A percentile compares a stretch with the other conserved stretches of the same genome.
phyloP scores from a whole-genome alignment of 805 yeast genomes.

The Scheffersomyces stipitis region DNA sequence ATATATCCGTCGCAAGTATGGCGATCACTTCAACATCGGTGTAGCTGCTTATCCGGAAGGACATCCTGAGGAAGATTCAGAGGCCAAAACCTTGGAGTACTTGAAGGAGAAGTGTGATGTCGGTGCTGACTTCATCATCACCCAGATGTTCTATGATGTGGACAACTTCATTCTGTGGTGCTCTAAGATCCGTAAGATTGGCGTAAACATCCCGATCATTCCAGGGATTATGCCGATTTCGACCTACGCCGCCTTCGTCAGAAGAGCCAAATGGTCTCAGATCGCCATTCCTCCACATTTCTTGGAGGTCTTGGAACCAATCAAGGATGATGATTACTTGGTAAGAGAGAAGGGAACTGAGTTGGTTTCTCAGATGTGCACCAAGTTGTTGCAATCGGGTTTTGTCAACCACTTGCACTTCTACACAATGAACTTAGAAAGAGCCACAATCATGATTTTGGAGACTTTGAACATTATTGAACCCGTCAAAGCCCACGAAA shows the following conservation, averaged over 20 bases:
- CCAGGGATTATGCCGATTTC: conserved; percentile 99
- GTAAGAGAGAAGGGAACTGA: conserved; percentile 86
- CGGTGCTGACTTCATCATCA: conserved; percentile 91
- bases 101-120: conserved; percentile 88
- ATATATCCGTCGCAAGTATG: conserved; percentile 75
- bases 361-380: conserved; percentile 82
- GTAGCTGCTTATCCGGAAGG: conserved; percentile 99
- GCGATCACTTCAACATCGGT: conserved; percentile 89
- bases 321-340: conserved; percentile 84
- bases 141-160: conserved; percentile 96
- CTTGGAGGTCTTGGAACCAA: conserved; percentile 67
- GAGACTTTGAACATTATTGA: conserved; percentile 67
- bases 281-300: conserved; percentile 76
- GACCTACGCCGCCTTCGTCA: conserved; percentile 87
- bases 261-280: conserved; percentile 95
- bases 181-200: conserved; percentile 60
- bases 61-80: conserved; percentile 77
- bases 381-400: conserved; percentile 65
- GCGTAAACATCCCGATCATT: conserved; percentile 81
- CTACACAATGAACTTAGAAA: conserved; percentile 96
- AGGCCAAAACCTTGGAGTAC: conserved; percentile 50
- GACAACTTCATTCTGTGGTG: conserved; percentile 88
- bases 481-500: conserved; percentile 36
- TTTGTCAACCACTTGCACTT: conserved; percentile 85
- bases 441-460: conserved; percentile 83